Conservation (phyloP, 495 filamentous ascomycete species). For the Neurospora sp. region DNA sequence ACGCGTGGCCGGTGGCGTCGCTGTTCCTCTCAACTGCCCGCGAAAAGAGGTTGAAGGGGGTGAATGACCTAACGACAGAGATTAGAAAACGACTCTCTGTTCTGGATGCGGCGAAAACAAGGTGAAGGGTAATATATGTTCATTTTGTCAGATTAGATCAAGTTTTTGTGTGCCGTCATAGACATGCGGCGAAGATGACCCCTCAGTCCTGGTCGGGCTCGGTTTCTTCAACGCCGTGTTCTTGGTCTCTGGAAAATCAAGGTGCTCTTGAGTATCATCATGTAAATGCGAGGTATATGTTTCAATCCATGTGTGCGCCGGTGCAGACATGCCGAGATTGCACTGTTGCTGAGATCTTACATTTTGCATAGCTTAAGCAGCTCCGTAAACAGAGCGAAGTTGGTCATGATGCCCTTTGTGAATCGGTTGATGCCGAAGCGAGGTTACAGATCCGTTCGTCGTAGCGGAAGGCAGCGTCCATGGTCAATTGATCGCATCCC, state of each 20-base stretch:
- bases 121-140: background rate
- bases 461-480: background rate
- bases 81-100: constrained; percentile 28
- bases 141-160: constrained; percentile 45
- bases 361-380: background rate
- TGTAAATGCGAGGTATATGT: constrained; percentile 6
- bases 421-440: background rate
- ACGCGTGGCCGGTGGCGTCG: constrained; percentile 69
- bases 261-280: constrained; percentile 38
- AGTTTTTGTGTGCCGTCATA: constrained; percentile 37
- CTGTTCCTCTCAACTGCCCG: constrained; percentile 52
- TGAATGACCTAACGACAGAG: constrained; percentile 44
- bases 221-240: constrained; percentile 33
- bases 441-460: background rate
- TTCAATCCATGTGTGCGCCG: background rate
- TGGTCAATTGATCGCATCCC: background rate
- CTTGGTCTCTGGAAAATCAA: constrained; percentile 28
- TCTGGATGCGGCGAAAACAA: background rate
- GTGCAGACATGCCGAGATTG: background rate
- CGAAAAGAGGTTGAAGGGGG: constrained; percentile 46
- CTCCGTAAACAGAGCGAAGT: background rate
- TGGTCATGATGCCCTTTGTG: background rate
- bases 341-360: background rate
- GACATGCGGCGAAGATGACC: constrained; percentile 41
- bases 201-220: constrained; percentile 26